These are phyloP conservation scores for Boletus tylopilopsis DNA, from an alignment of 768 basidiomycete species.

Conservation along the genomic window DNA sequence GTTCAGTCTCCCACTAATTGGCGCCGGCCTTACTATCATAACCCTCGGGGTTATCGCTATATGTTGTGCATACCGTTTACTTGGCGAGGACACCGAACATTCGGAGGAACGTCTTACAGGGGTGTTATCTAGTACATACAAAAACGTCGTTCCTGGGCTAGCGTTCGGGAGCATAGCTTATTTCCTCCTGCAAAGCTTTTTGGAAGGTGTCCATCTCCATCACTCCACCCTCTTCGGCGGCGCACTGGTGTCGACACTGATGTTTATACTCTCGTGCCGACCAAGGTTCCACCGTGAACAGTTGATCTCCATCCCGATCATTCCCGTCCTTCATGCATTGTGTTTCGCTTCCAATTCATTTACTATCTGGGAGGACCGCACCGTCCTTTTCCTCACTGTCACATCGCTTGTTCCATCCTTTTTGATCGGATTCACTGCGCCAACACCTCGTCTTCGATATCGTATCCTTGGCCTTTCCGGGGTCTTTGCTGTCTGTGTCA, in stretches of 20 bases:
- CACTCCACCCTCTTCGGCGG: constrained; percentile 50
- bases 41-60: constrained; percentile 51
- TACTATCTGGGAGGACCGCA: constrained; percentile 95
- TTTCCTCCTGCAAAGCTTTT: constrained; percentile 28
- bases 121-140: constrained; percentile 31
- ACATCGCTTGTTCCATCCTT: constrained; percentile 60
- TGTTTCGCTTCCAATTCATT: constrained; percentile 92
- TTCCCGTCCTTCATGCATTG: constrained; percentile 64
- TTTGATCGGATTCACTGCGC: constrained; percentile 61
- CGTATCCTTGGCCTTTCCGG: constrained; percentile 75
- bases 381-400: constrained; percentile 70
- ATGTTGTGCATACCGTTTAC: constrained; percentile 51
- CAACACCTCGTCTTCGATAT: constrained; percentile 61
- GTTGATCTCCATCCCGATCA: constrained; percentile 37
- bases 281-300: constrained; percentile 30
- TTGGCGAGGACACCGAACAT: constrained; percentile 35
- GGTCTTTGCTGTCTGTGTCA: constrained; percentile 61
- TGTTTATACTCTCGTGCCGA: constrained; percentile 41
- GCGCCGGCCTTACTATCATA: constrained; percentile 64
- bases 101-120: constrained; percentile 43
- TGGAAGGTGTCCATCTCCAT: constrained; percentile 48
- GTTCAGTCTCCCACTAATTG: constrained; percentile 80
- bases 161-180: constrained; percentile 35
- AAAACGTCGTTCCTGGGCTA: constrained; percentile 34
- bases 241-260: constrained; percentile 41